These are phyloP conservation scores for Barnettozyma salicaria DNA, from an alignment of 805 yeast genomes.

Conservation along the genomic window DNA sequence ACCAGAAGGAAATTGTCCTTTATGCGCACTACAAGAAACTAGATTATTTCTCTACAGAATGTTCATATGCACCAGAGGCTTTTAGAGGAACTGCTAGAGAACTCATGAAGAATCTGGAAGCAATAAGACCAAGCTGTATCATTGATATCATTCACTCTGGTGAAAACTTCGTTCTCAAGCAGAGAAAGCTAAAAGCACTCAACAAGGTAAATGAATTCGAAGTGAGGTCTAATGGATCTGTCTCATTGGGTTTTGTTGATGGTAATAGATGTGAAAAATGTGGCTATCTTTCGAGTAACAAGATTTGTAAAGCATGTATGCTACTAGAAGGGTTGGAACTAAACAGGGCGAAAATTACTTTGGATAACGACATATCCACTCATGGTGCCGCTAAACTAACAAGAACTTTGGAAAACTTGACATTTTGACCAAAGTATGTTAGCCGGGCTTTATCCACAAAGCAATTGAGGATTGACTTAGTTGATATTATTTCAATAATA, in stretches of 20 bases:
- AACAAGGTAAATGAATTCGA: constrained; percentile 37
- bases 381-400: constrained; percentile 62
- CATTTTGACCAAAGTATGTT: constrained; percentile 42
- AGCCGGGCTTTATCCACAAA: no score
- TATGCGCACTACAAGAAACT: constrained; percentile 95
- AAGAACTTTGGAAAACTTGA: constrained; percentile 55
- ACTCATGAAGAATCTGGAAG: constrained; percentile 81
- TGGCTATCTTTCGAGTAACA: constrained; percentile 86
- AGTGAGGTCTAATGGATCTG: constrained; percentile 57
- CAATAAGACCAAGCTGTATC: constrained; percentile 87
- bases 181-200: constrained; percentile 41
- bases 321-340: constrained; percentile 78
- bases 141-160: constrained; percentile 94
- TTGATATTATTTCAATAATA: no score
- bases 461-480: no score
- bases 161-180: constrained; percentile 67
- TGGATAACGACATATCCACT: constrained; percentile 46
- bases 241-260: constrained; percentile 46
- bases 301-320: constrained; percentile 88
- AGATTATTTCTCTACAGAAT: constrained; percentile 95
- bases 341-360: constrained; percentile 56
- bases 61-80: constrained; percentile 98
- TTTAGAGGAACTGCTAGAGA: constrained; percentile 96
- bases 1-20: constrained; percentile 94
- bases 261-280: constrained; percentile 82